Base-by-base conservation (phyloP, 306 rosid species). In the Trifolium pratense region DNA sequence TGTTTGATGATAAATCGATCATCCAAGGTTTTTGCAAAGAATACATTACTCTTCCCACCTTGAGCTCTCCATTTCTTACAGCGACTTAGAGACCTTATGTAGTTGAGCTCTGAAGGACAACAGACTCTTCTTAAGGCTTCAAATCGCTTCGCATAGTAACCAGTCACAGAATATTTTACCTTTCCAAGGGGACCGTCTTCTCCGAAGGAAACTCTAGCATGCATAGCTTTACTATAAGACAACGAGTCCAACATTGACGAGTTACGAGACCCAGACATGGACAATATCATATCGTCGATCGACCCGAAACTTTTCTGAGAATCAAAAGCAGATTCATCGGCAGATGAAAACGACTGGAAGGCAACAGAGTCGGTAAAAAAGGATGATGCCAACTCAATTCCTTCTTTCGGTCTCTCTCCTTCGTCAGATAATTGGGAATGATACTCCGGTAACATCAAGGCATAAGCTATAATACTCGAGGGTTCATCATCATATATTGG, bases 31-130 rank as follows among this genome's bases (percentile, higher is more conserved):
- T 95, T 95, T 0, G 99, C 99, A 75, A 95, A 95, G 80, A 95
- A 95, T 23, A 86, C 99, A 58, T 95, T 95, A 79, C 97, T 95
- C 90, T 95, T 95, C 14, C 99, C 99, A 70, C 99, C 99, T 82
- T 91, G 96, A 84, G 99, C 97, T 77, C 96, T 86, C 99, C 99
- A 95, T 73, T 86, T 88, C 88, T 88, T 95, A 75, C 99, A 90
- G 75, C 97, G 97, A 72, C 99, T 88, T 37, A 95, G 82, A 78
- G 99, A 95, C 85, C 97, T 90, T 76, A 91, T 61, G 52, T 66
- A 95, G 75, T 91, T 96, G 0, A 88, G 86, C 85, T 95, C 99
- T 4, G 97, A 91, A 74, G 93, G 87, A 77, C 99, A 95, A 56
- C 97, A 91, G 61, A 85, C 87, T 84, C 84, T 90, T 79, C 99